Conservation (phyloP, 805 yeast species). For the Candida easanensis region DNA sequence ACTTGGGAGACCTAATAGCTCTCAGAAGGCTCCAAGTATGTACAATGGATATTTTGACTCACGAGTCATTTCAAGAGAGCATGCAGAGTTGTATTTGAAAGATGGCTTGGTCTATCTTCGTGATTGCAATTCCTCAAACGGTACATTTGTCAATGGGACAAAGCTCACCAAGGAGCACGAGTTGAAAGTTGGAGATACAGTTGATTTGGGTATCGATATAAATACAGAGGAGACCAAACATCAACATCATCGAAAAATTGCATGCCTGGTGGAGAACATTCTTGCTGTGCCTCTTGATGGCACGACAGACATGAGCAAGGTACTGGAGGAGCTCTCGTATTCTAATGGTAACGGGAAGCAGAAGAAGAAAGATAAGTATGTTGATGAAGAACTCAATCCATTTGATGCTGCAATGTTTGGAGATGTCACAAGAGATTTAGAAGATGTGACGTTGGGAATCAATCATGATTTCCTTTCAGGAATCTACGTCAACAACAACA, state of each 20-base stretch:
- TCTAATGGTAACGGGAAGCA: neutral
- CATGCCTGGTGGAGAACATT: slow-evolving; percentile 77
- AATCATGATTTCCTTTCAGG: slow-evolving; percentile 50
- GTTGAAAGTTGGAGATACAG: slow-evolving; percentile 73
- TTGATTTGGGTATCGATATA: slow-evolving; percentile 93
- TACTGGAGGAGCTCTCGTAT: slow-evolving; percentile 12
- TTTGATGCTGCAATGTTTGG: slow-evolving; percentile 64
- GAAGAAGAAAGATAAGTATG: neutral
- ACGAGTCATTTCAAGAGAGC: slow-evolving; percentile 87
- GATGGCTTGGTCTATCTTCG: slow-evolving; percentile 70
- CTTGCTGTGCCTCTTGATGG: slow-evolving; percentile 43
- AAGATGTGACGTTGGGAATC: slow-evolving; percentile 48
- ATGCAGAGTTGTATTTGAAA: slow-evolving; percentile 85
- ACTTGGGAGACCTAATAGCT: slow-evolving; percentile 82
- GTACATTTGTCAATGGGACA: slow-evolving; percentile 82
- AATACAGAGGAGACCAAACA: slow-evolving; percentile 44
- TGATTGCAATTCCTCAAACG: slow-evolving; percentile 90
- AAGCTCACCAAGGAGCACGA: slow-evolving; percentile 61
- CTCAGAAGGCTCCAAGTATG: slow-evolving; percentile 50
- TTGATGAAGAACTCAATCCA: slow-evolving; percentile 28
- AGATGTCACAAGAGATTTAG: slow-evolving; percentile 46
- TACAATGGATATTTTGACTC: slow-evolving; percentile 94
- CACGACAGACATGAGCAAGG: slow-evolving; percentile 19
- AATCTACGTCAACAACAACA: slow-evolving; percentile 55
- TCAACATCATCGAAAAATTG: slow-evolving; percentile 78